Base-by-base conservation (phyloP, 2,329 filamentous ascomycete genomes). In the Colletotrichum sp. region DNA sequence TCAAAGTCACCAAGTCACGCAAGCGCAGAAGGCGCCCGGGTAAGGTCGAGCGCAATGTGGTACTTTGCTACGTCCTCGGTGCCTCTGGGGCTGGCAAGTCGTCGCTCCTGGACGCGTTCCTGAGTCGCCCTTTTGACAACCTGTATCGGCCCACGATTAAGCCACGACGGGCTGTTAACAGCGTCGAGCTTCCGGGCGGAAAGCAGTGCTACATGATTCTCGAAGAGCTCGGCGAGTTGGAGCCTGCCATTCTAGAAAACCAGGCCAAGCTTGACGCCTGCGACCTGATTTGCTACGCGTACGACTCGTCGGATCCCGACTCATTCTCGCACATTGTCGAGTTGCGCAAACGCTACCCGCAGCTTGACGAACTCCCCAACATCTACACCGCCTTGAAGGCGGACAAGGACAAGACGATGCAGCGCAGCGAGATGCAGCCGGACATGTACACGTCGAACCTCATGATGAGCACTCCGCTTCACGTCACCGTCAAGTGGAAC, bases 201-300 rank as follows among this genome's bases (percentile, higher is more conserved):
- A 98, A 98, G 84, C 97, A 99, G 85, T 98, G 96, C 84, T 99
- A 99, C 82, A 90, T 99, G 39, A 99, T 99, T 75, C 89, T 99
- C 28, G 95, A 98, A 82, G 97, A 99, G 85, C 93, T 99, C 1
- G 97, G 97, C 39, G 96, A 99, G 84, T 89, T 98, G n/a, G 97
- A 99, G 84, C 94, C 95, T 0, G 97, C 97, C 15, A 96, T 99
- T 71, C 88, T 99, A 5, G 97, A 99, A 72, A 99, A 99, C 82
- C 93, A 94, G 81, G 91, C 93, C 60, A 98, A 98, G 85, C 89
- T 99, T 16, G 95, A 98, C 81, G 93, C 96, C 8, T 99, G 96
- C 85, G 97, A 99, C 84, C 90, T 99, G 28, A 91, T 99, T 62
- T 98, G 96, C 85, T 99, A 98, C 85, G 94, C 95, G 1, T 99